These are phyloP conservation scores for Casaregolazyma lundiana DNA, from an alignment of 1,139 yeast species.

Conservation along the genomic window DNA sequence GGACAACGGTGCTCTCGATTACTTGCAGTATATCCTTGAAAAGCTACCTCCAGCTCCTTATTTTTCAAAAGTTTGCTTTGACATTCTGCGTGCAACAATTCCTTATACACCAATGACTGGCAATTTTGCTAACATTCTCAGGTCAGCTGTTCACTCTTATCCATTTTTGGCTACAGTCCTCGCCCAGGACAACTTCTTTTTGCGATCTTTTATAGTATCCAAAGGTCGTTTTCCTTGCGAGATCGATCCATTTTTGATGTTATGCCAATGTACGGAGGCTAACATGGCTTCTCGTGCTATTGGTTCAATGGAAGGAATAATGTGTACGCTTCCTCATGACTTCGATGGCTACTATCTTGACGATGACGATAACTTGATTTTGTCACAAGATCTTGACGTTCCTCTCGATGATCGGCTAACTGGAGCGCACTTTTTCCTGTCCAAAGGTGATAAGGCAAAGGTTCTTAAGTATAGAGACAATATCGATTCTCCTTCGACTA, in stretches of 20 bases:
- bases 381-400: constrained; percentile 26
- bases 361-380: constrained; percentile 21
- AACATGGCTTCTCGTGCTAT: constrained; percentile 63
- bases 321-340: constrained; percentile 38
- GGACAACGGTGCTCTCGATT: constrained; percentile 42
- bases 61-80: constrained; percentile 53
- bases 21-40: constrained; percentile 40
- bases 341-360: constrained; percentile 33
- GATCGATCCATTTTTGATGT: constrained; percentile 55
- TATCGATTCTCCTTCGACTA: constrained; percentile 29
- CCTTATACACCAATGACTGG: constrained; percentile 62
- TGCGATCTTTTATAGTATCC: constrained; percentile 53
- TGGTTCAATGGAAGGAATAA: constrained; percentile 54
- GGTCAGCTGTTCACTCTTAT: constrained; percentile 46
- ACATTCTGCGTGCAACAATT: constrained; percentile 50
- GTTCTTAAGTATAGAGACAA: constrained; percentile 44
- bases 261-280: constrained; percentile 48
- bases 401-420: constrained; percentile 38
- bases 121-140: constrained; percentile 48
- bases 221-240: constrained; percentile 75
- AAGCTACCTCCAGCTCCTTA: constrained; percentile 43
- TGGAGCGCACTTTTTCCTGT: constrained; percentile 41
- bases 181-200: constrained; percentile 52
- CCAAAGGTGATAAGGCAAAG: constrained; percentile 37
- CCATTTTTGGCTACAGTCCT: constrained; percentile 58